Evolutionary conservation across 73 alveolate species (phyloP), one percentile per base, ranked within the genome.

Genomic region (Paraurostyla sp.): DNA sequence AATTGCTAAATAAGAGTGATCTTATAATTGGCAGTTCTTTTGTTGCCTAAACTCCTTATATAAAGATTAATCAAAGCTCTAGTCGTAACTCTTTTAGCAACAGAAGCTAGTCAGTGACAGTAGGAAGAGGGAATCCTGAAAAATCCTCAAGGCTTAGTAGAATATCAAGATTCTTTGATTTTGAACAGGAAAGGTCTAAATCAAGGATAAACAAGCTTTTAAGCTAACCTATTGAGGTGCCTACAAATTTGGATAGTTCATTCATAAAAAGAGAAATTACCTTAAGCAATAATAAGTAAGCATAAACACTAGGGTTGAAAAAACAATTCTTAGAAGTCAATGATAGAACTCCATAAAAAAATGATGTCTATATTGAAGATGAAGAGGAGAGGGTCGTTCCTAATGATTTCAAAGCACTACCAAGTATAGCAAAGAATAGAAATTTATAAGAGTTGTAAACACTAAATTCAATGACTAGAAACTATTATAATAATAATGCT

Each of bases 151-250:
- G 87, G 9, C 13, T 73, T 11, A 40, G 58, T 33, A 32, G 36
- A 27, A 15, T 73, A 2, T 38, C 15, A 48, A 73, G 87, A 45
- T 73, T 73, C 45, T 73, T 48, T 25, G 52, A 73, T 45, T 73
- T 73, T 73, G 87, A 73, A 27, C 30, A 73, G 25, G 87, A 73
- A 48, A 4, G 87, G 33, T 50, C 68, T 20, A 73, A 73, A 29
- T 73, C 87, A 1, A 42, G 71, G 46, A 73, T 73, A 43, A 48
- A 36, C 20, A 18, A 43, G 33, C 59, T 73, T 1, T 27, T 73
- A 0, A 73, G 42, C 36, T n/a, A 73, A 27, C 87, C 87, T 0
- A 73, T 73, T 29, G 36, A 73, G 3, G 33, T 73, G 13, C 87
- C 87, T 4, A 23, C 50, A 11, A 13, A 32, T 18, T 9, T 32